Conservation (phyloP, 2,329 filamentous ascomycete species). For the Chalaropsis ovoidea region DNA sequence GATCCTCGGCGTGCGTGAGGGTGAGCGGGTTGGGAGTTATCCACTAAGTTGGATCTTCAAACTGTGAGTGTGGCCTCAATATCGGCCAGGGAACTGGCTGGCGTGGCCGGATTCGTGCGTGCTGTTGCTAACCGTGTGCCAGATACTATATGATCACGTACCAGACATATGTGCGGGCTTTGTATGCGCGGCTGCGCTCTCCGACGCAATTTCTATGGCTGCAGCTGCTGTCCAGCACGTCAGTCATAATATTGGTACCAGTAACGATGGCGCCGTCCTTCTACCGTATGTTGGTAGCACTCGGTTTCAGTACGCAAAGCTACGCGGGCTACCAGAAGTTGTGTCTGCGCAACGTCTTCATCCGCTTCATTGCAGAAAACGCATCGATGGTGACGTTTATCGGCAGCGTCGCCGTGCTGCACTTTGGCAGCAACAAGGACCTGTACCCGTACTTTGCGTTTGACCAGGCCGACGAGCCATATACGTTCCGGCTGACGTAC, state of each 20-base stretch:
- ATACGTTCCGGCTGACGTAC: conserved; percentile 55
- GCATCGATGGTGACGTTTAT: conserved; percentile 59
- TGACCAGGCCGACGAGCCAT: conserved; percentile 42
- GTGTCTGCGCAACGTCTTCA: conserved; percentile 56
- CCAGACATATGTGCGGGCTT: conserved; percentile 58
- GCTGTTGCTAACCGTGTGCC: conserved; percentile 22
- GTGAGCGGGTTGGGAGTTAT: conserved; percentile 58
- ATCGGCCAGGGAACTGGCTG: neutral
- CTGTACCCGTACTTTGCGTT: conserved; percentile 63
- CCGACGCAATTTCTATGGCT: conserved; percentile 56
- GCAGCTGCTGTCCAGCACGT: conserved; percentile 52
- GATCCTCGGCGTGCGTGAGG: conserved; percentile 56
- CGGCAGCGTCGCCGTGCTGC: conserved; percentile 54
- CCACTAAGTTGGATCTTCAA: conserved; percentile 63
- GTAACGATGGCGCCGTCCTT: conserved; percentile 52
- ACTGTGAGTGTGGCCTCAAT: conserved; percentile 40
- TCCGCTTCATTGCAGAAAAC: conserved; percentile 57
- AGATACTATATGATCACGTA: conserved; percentile 60
- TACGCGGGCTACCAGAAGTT: conserved; percentile 57
- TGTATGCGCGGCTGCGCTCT: conserved; percentile 57
- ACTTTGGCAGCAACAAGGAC: conserved; percentile 56
- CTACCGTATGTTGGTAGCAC: conserved; percentile 45
- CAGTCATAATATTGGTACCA: conserved; percentile 53
- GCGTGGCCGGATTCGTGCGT: neutral
- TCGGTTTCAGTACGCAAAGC: conserved; percentile 48